A percentile compares a stretch with the other conserved stretches of the same genome.
Conservation (phyloP, 768 basidiomycete species). For the Lactarius sp. region DNA sequence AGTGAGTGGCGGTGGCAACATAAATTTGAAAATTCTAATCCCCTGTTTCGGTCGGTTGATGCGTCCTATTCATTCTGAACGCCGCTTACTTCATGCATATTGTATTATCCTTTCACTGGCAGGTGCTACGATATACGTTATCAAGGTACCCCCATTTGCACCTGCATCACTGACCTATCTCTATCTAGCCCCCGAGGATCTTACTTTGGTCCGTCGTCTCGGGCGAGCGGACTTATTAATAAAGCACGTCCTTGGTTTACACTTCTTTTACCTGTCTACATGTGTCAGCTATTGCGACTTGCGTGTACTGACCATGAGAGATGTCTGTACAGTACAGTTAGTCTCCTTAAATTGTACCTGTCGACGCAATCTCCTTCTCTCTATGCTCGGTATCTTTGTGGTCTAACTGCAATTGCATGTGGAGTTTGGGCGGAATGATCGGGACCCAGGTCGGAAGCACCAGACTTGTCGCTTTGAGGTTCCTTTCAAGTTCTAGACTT, state of each 20-base stretch:
- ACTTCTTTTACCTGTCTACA: no score
- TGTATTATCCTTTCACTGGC: not conserved
- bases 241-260: slow-evolving; percentile 23
- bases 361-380: not conserved
- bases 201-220: slow-evolving; percentile 72
- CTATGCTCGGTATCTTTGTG: slow-evolving; percentile 3
- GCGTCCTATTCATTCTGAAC: no score
- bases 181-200: slow-evolving; percentile 65
- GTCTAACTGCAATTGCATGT: not conserved
- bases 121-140: slow-evolving; percentile 27
- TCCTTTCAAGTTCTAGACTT: no score
- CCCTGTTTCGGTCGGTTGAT: no score
- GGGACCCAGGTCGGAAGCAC: no score
- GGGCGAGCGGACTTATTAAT: slow-evolving; percentile 75
- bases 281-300: not conserved
- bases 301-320: slow-evolving; percentile 9
- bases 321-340: slow-evolving; percentile 13
- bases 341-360: slow-evolving; percentile 12
- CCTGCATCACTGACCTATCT: slow-evolving; percentile 26
- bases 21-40: no score
- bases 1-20: no score
- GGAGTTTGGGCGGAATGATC: no score
- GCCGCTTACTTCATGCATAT: not conserved
- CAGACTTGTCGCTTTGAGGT: no score
- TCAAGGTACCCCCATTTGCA: not conserved